Evolutionary conservation across 2,329 filamentous ascomycete genomes (phyloP).

Genomic region (Aspergillus jensenii): DNA sequence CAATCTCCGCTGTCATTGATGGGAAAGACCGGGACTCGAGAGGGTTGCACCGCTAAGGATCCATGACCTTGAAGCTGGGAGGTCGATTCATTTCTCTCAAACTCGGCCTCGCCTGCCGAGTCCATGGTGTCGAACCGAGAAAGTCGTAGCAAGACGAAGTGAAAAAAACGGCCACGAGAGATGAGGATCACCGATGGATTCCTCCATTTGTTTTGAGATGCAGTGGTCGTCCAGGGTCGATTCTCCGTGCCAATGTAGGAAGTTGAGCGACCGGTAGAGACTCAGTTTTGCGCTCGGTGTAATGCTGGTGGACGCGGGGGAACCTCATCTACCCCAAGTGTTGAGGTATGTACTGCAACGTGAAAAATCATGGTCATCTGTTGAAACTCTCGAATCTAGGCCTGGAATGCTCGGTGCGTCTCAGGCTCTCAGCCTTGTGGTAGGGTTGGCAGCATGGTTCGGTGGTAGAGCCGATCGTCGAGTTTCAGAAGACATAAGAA

Average conservation of each 20-base stretch:
- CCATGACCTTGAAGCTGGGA: neutral
- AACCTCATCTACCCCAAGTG: neutral
- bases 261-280: neutral
- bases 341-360: neutral
- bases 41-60: neutral
- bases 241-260: neutral
- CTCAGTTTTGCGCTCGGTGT: neutral
- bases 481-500: neutral
- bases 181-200: neutral
- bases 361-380: neutral
- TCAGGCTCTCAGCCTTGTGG: neutral
- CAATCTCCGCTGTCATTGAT: neutral
- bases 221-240: neutral
- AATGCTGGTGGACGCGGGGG: neutral
- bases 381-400: neutral
- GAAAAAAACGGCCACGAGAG: neutral
- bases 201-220: neutral
- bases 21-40: neutral
- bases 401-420: neutral
- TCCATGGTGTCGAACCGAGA: neutral
- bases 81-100: neutral
- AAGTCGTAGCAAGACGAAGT: neutral
- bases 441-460: neutral
- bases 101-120: neutral
- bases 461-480: neutral